Percentiles rank a stretch among this genome's conserved stretches.
phyloP scores from a whole-genome alignment of 305 asterid species.

The Solanum hybrid region DNA sequence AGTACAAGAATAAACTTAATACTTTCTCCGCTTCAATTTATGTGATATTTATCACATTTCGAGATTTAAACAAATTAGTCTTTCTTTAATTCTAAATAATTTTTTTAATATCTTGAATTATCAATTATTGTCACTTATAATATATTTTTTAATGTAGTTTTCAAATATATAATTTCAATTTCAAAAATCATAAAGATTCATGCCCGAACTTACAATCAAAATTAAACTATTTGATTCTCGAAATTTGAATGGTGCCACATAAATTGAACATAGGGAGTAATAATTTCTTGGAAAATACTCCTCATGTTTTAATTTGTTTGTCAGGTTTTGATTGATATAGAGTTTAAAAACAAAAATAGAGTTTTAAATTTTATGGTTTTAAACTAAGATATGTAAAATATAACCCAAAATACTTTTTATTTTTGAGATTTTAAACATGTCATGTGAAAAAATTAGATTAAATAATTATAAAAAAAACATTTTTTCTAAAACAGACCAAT shows the following conservation, averaged over 20 bases:
- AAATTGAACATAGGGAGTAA: fast-evolving
- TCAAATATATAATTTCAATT: not conserved
- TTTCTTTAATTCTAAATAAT: fast-evolving
- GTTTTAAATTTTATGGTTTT: not conserved
- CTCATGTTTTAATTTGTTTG: not conserved
- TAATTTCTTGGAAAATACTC: not conserved
- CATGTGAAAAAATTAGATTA: not conserved
- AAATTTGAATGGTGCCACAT: not conserved
- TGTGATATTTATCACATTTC: not conserved
- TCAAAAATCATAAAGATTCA: not conserved
- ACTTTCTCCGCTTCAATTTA: not conserved
- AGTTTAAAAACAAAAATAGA: not conserved
- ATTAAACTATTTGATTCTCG: not conserved
- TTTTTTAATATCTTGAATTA: not conserved
- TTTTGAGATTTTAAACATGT: not conserved
- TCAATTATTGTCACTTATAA: fast-evolving
- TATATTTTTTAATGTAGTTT: not conserved
- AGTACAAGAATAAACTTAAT: not conserved
- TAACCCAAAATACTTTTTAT: not conserved
- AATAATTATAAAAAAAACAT: not conserved
- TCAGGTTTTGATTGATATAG: not conserved
- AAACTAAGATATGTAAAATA: not conserved
- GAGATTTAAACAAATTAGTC: fast-evolving
- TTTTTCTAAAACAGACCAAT: not conserved
- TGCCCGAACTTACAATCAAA: not conserved